Evolutionary conservation across 2,329 filamentous ascomycete species (phyloP), one percentile per base, ranked within the genome.

Genomic region (Arachnomyces sp.): DNA sequence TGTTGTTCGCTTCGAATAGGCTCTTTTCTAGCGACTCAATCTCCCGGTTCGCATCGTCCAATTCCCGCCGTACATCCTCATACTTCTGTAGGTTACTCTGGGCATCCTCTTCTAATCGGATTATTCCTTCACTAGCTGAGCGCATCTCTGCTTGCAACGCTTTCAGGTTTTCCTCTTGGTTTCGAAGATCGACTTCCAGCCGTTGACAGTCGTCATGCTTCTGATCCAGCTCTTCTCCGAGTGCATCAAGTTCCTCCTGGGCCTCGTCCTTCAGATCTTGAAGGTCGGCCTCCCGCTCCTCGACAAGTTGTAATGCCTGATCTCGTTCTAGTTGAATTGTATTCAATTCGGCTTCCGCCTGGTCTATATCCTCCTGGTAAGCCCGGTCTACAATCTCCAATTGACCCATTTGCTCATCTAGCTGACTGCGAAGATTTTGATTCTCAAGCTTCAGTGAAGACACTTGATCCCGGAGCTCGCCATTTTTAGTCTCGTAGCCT

Each of bases 81-180:
- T 95, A 92, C 44, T 83, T 80, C 42, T 80, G 78, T 34, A 84
- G 64, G 61, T 89, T 92, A 52, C 77, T 79, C 48, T 86, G 80
- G 39, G 90, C 84, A 51, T 94, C 88, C 59, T 96, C 89, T 59
- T 96, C 92, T 0, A 98, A 74, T 33, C 86, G 75, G 25, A 95
- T 75, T 4, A 96, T 74, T 15, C 84, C 84, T 52, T 95, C 87
- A 53, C 85, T 93, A 63, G 95, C 83, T 52, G 82, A 83, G 47
- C 89, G 84, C 82, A 98, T 92, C 69, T 96, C 92, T 44, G 84
- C 80, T 57, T 96, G 90, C 39, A 98, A 68, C n/a, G 86, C 85
- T 48, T 83, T 80, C 61, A 95, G 90, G 57, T 92, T 93, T 55
- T 96, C 89, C 9, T 80, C 80, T 38, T 83, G 78, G 47, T 86